Conservation (phyloP, 768 basidiomycete species). For the Tulasnella sp. region DNA sequence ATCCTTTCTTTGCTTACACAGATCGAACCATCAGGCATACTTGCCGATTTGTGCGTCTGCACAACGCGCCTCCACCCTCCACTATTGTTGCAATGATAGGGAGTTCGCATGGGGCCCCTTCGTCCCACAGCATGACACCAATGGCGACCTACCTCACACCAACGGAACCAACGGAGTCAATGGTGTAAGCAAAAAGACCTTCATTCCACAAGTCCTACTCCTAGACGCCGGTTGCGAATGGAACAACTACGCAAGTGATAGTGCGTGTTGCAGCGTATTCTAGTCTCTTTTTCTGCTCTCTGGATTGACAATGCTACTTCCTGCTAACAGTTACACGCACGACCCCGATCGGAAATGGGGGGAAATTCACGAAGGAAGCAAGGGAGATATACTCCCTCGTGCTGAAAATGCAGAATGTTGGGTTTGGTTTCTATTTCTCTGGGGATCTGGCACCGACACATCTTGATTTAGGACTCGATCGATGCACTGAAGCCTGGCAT, state of each 20-base stretch:
- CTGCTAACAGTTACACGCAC: constrained; percentile 54
- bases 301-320: constrained; percentile 31
- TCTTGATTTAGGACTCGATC: constrained; percentile 55
- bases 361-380: constrained; percentile 78
- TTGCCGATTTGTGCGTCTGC: constrained; percentile 89
- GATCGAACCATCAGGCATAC: constrained; percentile 84
- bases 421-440: constrained; percentile 11
- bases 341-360: constrained; percentile 91
- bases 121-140: constrained; percentile 44
- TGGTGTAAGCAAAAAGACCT: constrained; percentile 48
- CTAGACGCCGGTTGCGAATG: constrained; percentile 97
- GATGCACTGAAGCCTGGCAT: constrained; percentile 65
- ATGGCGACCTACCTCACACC: constrained; percentile 39
- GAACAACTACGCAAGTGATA: constrained; percentile 61
- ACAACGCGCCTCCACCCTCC: constrained; percentile 79
- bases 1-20: constrained; percentile 34
- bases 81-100: constrained; percentile 91
- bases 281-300: background rate
- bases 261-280: constrained; percentile 36
- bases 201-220: constrained; percentile 57
- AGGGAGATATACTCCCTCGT: constrained; percentile 83
- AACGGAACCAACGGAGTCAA: constrained; percentile 43
- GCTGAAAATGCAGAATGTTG: constrained; percentile 80
- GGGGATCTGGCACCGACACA: background rate
- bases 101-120: constrained; percentile 83